phyloP scores from a whole-genome alignment of 2,329 filamentous ascomycete species.

The Ophiostoma montium region DNA sequence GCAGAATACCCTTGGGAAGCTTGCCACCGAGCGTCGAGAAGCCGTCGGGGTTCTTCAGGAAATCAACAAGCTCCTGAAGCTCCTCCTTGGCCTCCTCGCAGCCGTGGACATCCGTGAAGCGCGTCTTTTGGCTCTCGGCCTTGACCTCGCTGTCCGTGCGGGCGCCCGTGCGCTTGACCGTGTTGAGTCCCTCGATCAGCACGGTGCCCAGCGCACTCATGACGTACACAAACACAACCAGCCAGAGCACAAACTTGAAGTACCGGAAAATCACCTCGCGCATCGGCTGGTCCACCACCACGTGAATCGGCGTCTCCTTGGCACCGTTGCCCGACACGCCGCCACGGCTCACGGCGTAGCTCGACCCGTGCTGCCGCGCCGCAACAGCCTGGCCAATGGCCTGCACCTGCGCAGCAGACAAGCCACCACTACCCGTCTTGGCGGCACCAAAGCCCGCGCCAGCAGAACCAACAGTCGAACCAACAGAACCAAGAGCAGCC shows the following conservation, averaged over 20 bases:
- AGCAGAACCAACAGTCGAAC: constrained; percentile 5
- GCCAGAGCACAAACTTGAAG: constrained; percentile 74
- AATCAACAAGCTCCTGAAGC: constrained; percentile 91
- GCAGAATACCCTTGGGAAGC: constrained; percentile 87
- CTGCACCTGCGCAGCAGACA: constrained; percentile 51
- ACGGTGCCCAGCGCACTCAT: constrained; percentile 26
- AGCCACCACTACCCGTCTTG: constrained; percentile 15
- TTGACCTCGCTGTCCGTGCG: constrained; percentile 66
- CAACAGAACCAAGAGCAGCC: constrained; percentile 4
- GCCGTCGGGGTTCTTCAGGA: constrained; percentile 80
- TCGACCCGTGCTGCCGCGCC: constrained; percentile 53
- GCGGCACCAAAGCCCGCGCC: constrained; percentile 1
- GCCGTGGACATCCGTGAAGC: constrained; percentile 88
- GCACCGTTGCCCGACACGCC: constrained; percentile 47
- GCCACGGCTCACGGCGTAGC: constrained; percentile 33
- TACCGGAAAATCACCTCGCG: constrained; percentile 73
- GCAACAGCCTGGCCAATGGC: constrained; percentile 72
- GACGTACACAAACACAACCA: constrained; percentile 62
- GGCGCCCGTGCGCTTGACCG: constrained; percentile 64
- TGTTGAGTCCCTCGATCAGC: constrained; percentile 64
- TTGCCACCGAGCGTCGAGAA: constrained; percentile 93
- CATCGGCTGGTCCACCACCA: constrained; percentile 84
- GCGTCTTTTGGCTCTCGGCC: constrained; percentile 79
- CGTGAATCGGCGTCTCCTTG: constrained; percentile 80
- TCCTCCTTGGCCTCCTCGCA: constrained; percentile 98